Percentiles rank a stretch among this genome's conserved stretches.
Conservation (phyloP, 2,329 filamentous ascomycete species). For the Colletotrichum salicis region DNA sequence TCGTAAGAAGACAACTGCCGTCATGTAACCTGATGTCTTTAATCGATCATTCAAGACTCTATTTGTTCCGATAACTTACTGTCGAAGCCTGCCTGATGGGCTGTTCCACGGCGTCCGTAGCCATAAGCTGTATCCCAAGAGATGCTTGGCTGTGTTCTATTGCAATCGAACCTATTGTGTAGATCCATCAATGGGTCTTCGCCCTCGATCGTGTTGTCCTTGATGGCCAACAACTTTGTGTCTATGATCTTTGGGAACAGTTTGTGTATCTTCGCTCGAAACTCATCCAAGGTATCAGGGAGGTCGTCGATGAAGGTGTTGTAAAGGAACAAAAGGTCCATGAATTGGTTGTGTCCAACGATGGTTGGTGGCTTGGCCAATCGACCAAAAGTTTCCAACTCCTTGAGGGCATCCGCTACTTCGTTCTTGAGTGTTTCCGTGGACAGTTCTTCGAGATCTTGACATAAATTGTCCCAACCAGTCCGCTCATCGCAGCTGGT, state of each 20-base stretch:
- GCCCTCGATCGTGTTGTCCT: slow-evolving; percentile 38
- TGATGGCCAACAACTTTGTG: slow-evolving; percentile 68
- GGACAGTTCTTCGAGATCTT: background rate
- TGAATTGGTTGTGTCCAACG: slow-evolving; percentile 73
- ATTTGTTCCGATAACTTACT: background rate
- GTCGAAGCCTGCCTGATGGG: slow-evolving; percentile 26
- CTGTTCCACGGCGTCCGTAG: background rate
- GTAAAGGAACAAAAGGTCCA: slow-evolving; percentile 73
- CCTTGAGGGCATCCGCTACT: background rate
- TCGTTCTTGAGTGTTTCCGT: background rate
- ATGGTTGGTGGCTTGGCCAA: slow-evolving; percentile 52
- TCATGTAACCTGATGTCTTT: slow-evolving; percentile 25
- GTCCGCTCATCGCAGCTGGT: background rate
- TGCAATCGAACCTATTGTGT: background rate
- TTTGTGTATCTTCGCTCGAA: slow-evolving; percentile 59
- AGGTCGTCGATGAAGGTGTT: slow-evolving; percentile 69
- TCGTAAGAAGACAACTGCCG: slow-evolving; percentile 8
- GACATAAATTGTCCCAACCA: background rate
- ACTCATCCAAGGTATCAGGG: slow-evolving; percentile 64
- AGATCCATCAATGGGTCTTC: slow-evolving; percentile 25
- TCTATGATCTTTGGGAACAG: slow-evolving; percentile 64
- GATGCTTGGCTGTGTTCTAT: background rate
- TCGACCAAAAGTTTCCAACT: slow-evolving; percentile 40
- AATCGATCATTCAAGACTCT: background rate
- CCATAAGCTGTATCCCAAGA: slow-evolving; percentile 12